phyloP scores from a whole-genome alignment of 805 yeast genomes.

The Cyberlindnera nakhonratchasimensis region DNA sequence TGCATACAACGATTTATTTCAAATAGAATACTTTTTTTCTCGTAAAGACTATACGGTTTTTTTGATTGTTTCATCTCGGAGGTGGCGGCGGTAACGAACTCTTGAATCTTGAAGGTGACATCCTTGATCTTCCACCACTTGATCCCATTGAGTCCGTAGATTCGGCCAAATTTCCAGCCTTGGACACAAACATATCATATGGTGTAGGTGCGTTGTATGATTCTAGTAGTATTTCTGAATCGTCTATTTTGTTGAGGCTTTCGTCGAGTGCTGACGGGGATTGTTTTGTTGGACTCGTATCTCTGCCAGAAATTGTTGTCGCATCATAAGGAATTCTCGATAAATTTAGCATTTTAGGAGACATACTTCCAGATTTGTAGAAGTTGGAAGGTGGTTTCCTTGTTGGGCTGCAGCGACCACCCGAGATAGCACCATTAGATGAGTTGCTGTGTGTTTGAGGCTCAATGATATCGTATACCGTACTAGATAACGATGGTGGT shows the following conservation, averaged over 20 bases:
- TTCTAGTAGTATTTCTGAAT: conserved; percentile 32
- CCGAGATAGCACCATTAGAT: background rate
- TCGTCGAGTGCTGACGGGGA: conserved; percentile 1
- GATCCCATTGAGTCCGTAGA: conserved; percentile 10
- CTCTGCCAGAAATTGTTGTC: conserved; percentile 8
- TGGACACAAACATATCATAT: conserved; percentile 29
- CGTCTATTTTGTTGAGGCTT: conserved; percentile 8
- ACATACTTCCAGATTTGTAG: conserved; percentile 16
- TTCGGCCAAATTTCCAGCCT: conserved; percentile 6
- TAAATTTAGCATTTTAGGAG: conserved; percentile 18
- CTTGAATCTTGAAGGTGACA: conserved; percentile 24
- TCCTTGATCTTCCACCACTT: conserved; percentile 13
- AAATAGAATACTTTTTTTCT: too few species aligned
- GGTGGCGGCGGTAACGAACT: conserved; percentile 24
- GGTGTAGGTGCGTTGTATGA: conserved; percentile 47
- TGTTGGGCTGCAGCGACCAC: conserved; percentile 16
- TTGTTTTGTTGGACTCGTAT: background rate
- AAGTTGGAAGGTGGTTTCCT: conserved; percentile 22
- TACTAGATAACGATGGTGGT: conserved; percentile 18
- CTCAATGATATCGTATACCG: conserved; percentile 22
- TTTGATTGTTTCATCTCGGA: background rate
- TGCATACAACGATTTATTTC: too few species aligned
- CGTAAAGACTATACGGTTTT: background rate
- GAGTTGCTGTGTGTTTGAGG: conserved; percentile 10
- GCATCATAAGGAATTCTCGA: conserved; percentile 26